These are phyloP conservation scores for Lachnellula willkommii DNA, from an alignment of 2,329 filamentous ascomycete genomes.

Conservation along the genomic window DNA sequence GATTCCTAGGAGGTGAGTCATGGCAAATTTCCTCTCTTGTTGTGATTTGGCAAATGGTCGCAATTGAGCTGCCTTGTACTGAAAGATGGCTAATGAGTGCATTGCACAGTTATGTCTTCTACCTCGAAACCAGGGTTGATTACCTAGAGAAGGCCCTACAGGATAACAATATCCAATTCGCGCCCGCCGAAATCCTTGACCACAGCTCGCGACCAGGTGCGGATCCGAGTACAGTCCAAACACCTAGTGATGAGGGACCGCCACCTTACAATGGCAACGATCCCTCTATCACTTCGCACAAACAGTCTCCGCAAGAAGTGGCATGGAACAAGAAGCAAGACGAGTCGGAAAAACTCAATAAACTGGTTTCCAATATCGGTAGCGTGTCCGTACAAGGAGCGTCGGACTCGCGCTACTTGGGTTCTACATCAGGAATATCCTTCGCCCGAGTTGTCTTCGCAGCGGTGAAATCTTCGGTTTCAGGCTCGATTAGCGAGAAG, in stretches of 20 bases:
- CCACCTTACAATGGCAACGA: conserved; percentile 20
- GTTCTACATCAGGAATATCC: conserved; percentile 83
- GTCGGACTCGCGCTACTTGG: conserved; percentile 74
- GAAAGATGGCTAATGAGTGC: neutral
- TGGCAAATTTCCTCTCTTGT: neutral
- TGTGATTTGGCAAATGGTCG: neutral
- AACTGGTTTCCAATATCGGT: conserved; percentile 62
- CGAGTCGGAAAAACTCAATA: conserved; percentile 57
- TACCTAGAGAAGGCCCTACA: conserved; percentile 75
- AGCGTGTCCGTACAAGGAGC: conserved; percentile 74
- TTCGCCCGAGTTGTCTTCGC: conserved; percentile 93
- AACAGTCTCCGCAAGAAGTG: conserved; percentile 23
- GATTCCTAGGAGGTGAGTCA: conserved; percentile 66
- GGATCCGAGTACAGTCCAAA: conserved; percentile 26
- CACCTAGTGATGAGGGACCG: conserved; percentile 28
- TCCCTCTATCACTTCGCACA: conserved; percentile 12
- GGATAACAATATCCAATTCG: conserved; percentile 64
- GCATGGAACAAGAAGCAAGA: conserved; percentile 42
- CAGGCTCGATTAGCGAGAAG: conserved; percentile 62
- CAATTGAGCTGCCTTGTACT: neutral
- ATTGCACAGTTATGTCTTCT: conserved; percentile 74
- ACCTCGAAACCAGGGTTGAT: conserved; percentile 79
- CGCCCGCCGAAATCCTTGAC: conserved; percentile 66
- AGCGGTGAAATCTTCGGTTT: conserved; percentile 71
- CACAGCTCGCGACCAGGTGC: conserved; percentile 42